Conservation (phyloP, 75 land plant genomes). For the Chamaecyparis obtusa region DNA sequence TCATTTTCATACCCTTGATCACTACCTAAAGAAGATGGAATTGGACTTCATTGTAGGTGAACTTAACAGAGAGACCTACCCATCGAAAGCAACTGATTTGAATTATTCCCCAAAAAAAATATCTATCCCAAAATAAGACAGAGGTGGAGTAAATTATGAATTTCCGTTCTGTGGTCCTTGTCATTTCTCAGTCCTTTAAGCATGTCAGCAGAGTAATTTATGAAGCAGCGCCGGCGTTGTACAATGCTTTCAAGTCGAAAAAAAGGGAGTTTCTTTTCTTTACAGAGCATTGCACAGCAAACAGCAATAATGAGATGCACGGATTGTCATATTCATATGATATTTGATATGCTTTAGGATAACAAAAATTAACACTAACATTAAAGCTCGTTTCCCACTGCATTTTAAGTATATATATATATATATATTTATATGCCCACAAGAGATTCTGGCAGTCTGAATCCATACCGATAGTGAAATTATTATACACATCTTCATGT, state of each 20-base stretch:
- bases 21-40: too few species aligned
- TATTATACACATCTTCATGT: not conserved
- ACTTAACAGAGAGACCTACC: too few species aligned
- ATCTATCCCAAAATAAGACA: too few species aligned
- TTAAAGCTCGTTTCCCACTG: not conserved
- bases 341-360: not conserved
- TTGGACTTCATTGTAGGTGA: too few species aligned
- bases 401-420: too few species aligned
- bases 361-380: not conserved
- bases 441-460: not conserved
- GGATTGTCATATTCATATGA: not conserved
- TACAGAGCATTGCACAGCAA: not conserved
- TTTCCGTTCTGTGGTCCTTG: not conserved
- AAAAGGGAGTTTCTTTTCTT: not conserved
- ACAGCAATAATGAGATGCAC: not conserved
- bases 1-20: too few species aligned
- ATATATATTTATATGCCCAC: not conserved
- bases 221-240: slow-evolving; percentile 2
- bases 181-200: not conserved
- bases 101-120: too few species aligned
- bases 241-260: not conserved
- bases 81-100: too few species aligned
- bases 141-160: too few species aligned
- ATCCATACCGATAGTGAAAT: not conserved
- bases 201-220: not conserved